Evolutionary conservation across 129 eudicot species (phyloP), one percentile per base, ranked within the genome.

Genomic region (Rutidosis leptorrhynchoides): DNA sequence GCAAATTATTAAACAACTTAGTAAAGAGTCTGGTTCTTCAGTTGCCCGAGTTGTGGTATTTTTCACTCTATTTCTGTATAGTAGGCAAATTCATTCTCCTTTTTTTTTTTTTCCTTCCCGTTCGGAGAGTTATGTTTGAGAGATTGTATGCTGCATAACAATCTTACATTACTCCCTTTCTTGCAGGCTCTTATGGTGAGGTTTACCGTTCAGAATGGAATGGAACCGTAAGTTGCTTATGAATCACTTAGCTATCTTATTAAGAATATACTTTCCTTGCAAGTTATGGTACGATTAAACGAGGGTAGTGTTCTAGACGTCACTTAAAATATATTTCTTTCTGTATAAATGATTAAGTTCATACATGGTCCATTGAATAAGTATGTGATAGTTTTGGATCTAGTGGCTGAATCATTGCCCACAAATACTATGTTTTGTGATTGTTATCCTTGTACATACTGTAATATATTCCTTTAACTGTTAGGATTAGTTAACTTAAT

Each of bases 141-240:
- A 40, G 46, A 40, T 16, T 2, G 30, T 21, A n/a, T 28, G 27
- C 11, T 62, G 32, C 54, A 5, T n/a, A 29, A 46, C 49, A 46
- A 29, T 46, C 51, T 59, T 26, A 28, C 49, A 42, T 20, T 20
- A 25, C 67, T 79, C 24, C 42, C 58, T 26, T 56, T 64, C 48
- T 66, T 87, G 57, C 87, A 93, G 98, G 98, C 29, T 93, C 98
- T 79, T 88, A 77, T 84, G 98, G 98, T 2, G 98, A 93, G 82
- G 98, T 93, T 33, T 88, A 83, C 59, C 96, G 84, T 55, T 86
- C 85, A 68, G 98, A 93, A 71, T 93, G 98, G 98, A 93, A 93
- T 52, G 95, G 95, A 80, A 93, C 98, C 1, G 75, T 71, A 71
- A 71, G 75, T 45, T 60, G 65, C 37, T 28, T 46, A 17, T 32